These are phyloP conservation scores for Xylaria cubensis DNA, from an alignment of 495 filamentous ascomycete species.

Conservation along the genomic window DNA sequence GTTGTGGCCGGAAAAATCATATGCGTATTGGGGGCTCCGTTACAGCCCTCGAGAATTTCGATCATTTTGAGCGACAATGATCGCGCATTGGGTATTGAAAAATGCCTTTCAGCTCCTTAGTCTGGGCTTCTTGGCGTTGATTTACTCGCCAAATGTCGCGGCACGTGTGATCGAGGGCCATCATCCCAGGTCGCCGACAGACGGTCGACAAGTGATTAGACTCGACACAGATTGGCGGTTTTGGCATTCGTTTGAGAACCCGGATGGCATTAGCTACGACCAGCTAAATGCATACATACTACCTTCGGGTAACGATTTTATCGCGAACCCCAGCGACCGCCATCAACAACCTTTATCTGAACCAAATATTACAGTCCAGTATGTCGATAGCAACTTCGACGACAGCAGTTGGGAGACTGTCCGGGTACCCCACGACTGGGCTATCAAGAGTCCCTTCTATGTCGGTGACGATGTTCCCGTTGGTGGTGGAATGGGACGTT, in stretches of 20 bases:
- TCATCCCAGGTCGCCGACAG: background rate
- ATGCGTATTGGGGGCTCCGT: background rate
- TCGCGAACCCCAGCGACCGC: constrained; percentile 28
- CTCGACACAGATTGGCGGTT: constrained; percentile 41
- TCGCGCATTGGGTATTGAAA: background rate
- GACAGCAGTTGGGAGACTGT: constrained; percentile 30
- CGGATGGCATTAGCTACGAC: constrained; percentile 37
- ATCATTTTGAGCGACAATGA: background rate
- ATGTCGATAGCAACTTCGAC: constrained; percentile 20
- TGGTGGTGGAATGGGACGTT: constrained; percentile 60
- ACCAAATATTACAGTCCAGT: constrained; percentile 13
- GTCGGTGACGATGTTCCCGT: constrained; percentile 42
- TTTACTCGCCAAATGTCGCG: background rate
- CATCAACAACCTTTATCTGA: constrained; percentile 17
- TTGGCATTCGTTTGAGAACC: constrained; percentile 35
- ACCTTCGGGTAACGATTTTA: constrained; percentile 36
- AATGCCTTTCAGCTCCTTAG: constrained; percentile 12
- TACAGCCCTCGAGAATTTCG: background rate
- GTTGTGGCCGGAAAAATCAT: background rate
- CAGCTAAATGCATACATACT: constrained; percentile 39
- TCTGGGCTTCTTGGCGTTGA: background rate
- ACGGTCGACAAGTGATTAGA: constrained; percentile 30
- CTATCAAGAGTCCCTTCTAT: constrained; percentile 48
- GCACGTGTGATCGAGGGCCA: background rate
- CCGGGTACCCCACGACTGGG: constrained; percentile 49